Evolutionary conservation across 2,329 filamentous ascomycete genomes (phyloP).

Genomic region (Lasiodiplodia citricola): DNA sequence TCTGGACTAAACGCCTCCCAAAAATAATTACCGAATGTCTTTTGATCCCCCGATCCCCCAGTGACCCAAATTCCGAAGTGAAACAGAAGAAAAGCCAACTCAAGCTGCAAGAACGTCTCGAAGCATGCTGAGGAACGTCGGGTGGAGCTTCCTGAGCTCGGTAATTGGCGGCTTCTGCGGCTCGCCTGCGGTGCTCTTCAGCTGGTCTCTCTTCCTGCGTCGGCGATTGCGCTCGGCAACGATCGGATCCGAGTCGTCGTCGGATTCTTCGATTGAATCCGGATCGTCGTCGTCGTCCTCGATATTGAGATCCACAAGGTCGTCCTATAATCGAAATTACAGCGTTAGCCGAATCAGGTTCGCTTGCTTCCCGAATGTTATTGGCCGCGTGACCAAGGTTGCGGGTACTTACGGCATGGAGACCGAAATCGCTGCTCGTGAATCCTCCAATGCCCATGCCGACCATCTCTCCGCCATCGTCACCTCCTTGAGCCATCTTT

Average conservation of each 20-base stretch:
- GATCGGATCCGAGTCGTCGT: conserved; percentile 86
- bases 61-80: neutral
- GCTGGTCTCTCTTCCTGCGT: conserved; percentile 76
- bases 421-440: conserved; percentile 83
- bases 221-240: conserved; percentile 81
- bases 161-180: conserved; percentile 78
- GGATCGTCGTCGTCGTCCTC: conserved; percentile 68
- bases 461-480: conserved; percentile 54
- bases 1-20: neutral
- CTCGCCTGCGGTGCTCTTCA: conserved; percentile 82
- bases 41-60: neutral
- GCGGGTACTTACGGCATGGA: conserved; percentile 68
- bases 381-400: neutral
- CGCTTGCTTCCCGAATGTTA: neutral
- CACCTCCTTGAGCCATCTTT: conserved; percentile 88
- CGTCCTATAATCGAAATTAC: conserved; percentile 52
- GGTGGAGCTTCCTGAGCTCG: conserved; percentile 80
- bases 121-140: conserved; percentile 82
- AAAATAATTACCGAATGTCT: neutral
- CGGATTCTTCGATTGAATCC: conserved; percentile 63
- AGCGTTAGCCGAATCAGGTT: neutral
- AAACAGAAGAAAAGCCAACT: neutral
- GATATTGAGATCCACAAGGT: conserved; percentile 84
- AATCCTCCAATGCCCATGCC: conserved; percentile 55
- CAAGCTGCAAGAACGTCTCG: conserved; percentile 78